phyloP scores from a whole-genome alignment of 805 yeast species.

The Candida ascalaphidarum region DNA sequence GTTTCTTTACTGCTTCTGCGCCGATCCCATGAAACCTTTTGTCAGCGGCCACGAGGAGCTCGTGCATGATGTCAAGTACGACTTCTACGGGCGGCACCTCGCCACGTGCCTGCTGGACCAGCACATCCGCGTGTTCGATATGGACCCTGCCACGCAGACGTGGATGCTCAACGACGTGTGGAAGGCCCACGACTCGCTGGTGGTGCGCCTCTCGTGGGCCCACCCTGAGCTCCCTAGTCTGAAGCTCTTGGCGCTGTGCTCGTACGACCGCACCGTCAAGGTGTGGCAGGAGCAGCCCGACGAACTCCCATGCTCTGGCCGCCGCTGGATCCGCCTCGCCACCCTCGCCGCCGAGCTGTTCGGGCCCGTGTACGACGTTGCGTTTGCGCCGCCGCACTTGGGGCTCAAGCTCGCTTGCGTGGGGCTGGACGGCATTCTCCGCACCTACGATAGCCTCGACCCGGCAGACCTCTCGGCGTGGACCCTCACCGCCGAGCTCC shows the following conservation, averaged over 20 bases:
- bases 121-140: constrained; percentile 81
- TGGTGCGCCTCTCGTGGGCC: constrained; percentile 84
- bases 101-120: constrained; percentile 97
- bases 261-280: constrained; percentile 83
- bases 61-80: constrained; percentile 84
- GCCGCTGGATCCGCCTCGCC: constrained; percentile 71
- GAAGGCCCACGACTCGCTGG: constrained; percentile 91
- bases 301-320: constrained; percentile 68
- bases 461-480: constrained; percentile 83
- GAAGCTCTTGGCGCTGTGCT: constrained; percentile 75
- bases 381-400: constrained; percentile 77
- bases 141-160: constrained; percentile 52
- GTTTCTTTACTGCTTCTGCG: too few species aligned
- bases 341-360: constrained; percentile 72
- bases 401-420: constrained; percentile 80
- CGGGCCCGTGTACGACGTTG: constrained; percentile 86
- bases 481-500: constrained; percentile 68
- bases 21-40: constrained; percentile 65
- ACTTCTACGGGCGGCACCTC: constrained; percentile 83
- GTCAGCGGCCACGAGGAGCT: constrained; percentile 90
- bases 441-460: constrained; percentile 82
- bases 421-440: constrained; percentile 79
- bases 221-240: constrained; percentile 79
- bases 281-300: constrained; percentile 88
- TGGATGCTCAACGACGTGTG: constrained; percentile 88